Conservation (phyloP, 306 rosid genomes). For the Coriaria nepalensis region DNA sequence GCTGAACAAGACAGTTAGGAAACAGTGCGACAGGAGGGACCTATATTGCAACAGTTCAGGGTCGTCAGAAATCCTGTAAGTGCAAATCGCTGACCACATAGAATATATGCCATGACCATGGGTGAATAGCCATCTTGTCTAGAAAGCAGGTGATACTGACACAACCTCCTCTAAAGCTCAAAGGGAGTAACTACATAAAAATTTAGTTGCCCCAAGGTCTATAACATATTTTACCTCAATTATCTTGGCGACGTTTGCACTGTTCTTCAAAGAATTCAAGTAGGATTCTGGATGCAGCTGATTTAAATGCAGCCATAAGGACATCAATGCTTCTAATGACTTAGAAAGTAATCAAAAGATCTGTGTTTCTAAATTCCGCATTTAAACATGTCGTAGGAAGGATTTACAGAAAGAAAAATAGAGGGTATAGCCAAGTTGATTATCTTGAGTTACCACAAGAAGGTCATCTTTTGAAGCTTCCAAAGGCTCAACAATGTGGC, state of each 20-base stretch:
- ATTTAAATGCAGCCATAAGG: constrained; percentile 16
- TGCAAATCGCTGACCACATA: background rate
- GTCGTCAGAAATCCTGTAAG: background rate
- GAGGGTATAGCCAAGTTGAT: background rate
- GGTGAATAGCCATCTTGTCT: background rate
- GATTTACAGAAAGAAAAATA: background rate
- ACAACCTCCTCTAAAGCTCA: no score
- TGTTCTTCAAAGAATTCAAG: constrained; percentile 56
- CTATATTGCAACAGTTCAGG: constrained; percentile 28
- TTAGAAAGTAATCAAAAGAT: background rate
- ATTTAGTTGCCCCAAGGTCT: background rate
- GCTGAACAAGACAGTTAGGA: constrained; percentile 65
- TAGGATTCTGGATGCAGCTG: constrained; percentile 81
- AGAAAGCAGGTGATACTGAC: background rate
- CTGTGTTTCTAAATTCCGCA: background rate
- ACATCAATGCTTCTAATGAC: background rate
- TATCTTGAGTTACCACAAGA: constrained; percentile 47
- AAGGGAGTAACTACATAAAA: no score
- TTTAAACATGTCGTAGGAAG: background rate
- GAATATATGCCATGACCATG: background rate
- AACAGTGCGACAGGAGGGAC: constrained; percentile 74
- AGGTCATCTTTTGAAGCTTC: constrained; percentile 82
- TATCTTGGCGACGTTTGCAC: constrained; percentile 64
- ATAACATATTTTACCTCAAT: constrained; percentile 45
- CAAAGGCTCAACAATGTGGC: constrained; percentile 53